Evolutionary conservation across 352 stramenopile species (phyloP), one percentile per base, ranked within the genome.

Genomic region (Phytophthora tubulina): DNA sequence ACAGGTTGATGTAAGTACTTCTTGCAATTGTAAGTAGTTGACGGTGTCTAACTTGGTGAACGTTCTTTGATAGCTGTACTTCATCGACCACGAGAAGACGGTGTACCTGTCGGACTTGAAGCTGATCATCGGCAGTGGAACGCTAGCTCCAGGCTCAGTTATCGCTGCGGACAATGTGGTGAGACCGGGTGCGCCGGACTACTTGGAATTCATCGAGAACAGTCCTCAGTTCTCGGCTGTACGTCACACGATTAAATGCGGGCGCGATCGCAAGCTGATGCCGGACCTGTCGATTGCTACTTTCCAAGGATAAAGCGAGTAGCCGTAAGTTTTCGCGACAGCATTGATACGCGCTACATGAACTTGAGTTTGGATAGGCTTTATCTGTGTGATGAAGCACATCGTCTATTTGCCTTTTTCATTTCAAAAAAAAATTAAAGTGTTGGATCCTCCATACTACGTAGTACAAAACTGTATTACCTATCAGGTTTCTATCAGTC

Each of bases 61-160:
- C 2, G 1, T 46, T 33, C 31, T 35, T 53, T 48, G 35, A n/a
- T 27, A 69, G 32, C 14, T 65, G 35, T 84, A 76, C 72, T 86
- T 89, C 57, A 80, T 86, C 44, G 78, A 86, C 66, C 81, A 89
- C 60, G 77, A 85, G 39, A 89, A 86, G 70, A 65, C 53, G 2
- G 44, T 79, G 31, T 86, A 89, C 50, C 50, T 86, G 52, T 55
- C 71, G 9, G 79, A 86, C 48, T 54, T 78, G 57, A 82, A 89
- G 78, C 51, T 82, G 33, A 87, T 89, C 17, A 15, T 85, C 6
- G 72, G 51, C 2, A 87, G 78, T 39, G n/a, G 71, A 39, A 77
- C 67, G 30, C 59, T 89, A 15, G 51, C 31, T 1, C 63, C 75
- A 6, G 77, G 79, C 8, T 86, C 79, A 1, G 32, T 84, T n/a